These are phyloP conservation scores for Talaromyces wortmannii DNA, from an alignment of 495 filamentous ascomycete species.

Conservation along the genomic window DNA sequence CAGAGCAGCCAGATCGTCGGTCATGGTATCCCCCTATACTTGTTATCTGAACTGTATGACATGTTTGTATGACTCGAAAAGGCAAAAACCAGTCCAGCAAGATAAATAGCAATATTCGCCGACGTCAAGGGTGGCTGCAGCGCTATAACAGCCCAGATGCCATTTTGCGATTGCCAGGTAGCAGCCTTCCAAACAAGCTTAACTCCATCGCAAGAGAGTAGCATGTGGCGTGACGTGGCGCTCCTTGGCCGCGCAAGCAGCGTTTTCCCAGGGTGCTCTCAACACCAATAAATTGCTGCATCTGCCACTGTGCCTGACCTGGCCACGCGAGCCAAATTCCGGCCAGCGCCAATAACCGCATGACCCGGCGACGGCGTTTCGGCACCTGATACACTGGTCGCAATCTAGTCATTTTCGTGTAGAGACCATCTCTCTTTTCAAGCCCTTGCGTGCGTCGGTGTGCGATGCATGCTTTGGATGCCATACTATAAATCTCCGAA, in stretches of 20 bases:
- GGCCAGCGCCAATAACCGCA: background rate
- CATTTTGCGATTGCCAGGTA: background rate
- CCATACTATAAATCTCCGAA: too few species aligned
- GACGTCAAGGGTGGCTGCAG: too few species aligned
- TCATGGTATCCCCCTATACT: background rate
- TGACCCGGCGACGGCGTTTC: background rate
- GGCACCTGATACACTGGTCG: background rate
- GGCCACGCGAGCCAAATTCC: background rate
- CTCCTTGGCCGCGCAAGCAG: background rate
- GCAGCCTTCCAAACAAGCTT: background rate
- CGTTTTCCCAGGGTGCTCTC: background rate
- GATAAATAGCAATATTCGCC: too few species aligned
- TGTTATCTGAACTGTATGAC: background rate
- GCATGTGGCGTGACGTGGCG: background rate
- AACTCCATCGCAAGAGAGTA: background rate
- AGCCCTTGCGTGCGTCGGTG: too few species aligned
- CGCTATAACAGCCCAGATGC: too few species aligned
- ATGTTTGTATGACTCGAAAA: background rate
- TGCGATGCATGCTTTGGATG: too few species aligned
- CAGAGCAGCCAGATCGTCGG: too few species aligned
- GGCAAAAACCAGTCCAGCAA: too few species aligned
- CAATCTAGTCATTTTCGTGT: too few species aligned
- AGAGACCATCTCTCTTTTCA: too few species aligned
- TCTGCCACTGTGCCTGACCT: background rate
- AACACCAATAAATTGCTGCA: background rate